Evolutionary conservation across 164 flowering plant genomes (phyloP).

Genomic region (Saururus chinensis): DNA sequence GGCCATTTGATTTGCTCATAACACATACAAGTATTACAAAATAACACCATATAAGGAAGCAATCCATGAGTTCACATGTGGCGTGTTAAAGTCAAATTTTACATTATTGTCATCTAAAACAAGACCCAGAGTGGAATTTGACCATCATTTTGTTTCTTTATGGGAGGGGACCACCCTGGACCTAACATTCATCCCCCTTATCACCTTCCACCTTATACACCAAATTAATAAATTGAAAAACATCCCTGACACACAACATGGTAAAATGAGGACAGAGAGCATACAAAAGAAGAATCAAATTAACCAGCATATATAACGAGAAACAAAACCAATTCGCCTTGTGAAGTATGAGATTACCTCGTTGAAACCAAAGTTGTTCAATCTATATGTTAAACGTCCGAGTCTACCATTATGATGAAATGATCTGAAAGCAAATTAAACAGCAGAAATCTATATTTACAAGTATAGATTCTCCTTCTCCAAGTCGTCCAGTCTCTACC

Average conservation of each 20-base stretch:
- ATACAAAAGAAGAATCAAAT: too few relatives aligned
- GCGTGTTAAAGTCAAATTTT: neutral
- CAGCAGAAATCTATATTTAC: neutral
- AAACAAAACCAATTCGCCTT: too few relatives aligned
- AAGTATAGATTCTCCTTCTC: neutral
- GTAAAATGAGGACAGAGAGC: neutral
- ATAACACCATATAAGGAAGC: too few relatives aligned
- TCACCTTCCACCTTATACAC: neutral
- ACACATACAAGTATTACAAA: too few relatives aligned
- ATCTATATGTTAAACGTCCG: neutral
- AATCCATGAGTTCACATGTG: neutral
- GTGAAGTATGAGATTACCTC: neutral
- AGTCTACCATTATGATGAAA: neutral
- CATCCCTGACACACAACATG: neutral
- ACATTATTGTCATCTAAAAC: neutral
- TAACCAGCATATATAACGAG: too few relatives aligned
- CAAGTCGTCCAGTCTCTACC: too few relatives aligned
- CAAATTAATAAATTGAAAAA: too few relatives aligned
- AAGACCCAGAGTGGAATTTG: neutral
- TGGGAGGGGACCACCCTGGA: neutral
- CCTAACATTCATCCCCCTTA: constrained; percentile 3
- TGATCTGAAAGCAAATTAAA: neutral
- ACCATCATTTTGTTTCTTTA: neutral
- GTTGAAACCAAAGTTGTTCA: neutral
- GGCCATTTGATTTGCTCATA: too few relatives aligned